Conservation (phyloP, 163 green algal species). For the Scenedesmus sp. region DNA sequence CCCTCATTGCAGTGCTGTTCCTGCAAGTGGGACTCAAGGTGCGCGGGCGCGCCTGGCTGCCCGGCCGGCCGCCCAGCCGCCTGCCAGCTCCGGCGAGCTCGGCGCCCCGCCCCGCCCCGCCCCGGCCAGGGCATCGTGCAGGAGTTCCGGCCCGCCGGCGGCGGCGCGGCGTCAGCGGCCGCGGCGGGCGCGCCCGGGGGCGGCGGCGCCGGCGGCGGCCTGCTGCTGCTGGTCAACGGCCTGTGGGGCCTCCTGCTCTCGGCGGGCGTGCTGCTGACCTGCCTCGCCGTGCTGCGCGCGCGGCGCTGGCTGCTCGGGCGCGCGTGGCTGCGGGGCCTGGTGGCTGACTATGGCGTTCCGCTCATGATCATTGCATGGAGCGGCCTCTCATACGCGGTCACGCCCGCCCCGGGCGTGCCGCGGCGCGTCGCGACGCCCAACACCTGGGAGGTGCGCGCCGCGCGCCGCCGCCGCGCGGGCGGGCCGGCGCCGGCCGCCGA, state of each 20-base stretch:
- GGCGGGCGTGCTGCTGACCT: conserved; percentile 62
- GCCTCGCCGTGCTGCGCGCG: conserved; percentile 54
- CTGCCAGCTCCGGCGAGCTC: too few species aligned
- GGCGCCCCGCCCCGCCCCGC: too few species aligned
- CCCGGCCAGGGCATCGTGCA: conserved; percentile 50
- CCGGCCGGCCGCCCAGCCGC: too few species aligned
- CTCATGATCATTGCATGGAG: conserved; percentile 61
- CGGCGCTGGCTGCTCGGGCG: conserved; percentile 74
- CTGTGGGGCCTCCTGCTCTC: conserved; percentile 80
- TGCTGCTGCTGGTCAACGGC: conserved; percentile 77
- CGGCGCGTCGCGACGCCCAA: conserved; percentile 70
- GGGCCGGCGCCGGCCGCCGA: neutral
- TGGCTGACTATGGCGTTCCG: conserved; percentile 78
- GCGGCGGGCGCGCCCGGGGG: neutral
- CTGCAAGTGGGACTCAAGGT: conserved; percentile 84
- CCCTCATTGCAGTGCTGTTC: conserved; percentile 90
- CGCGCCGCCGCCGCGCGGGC: too few species aligned
- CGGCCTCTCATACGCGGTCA: conserved; percentile 52
- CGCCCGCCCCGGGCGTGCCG: conserved; percentile 54
- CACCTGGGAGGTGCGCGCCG: conserved; percentile 74
- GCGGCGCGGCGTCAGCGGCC: neutral
- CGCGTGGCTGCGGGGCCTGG: conserved; percentile 50
- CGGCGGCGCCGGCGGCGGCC: neutral
- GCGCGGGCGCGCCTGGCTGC: neutral
- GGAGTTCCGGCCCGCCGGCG: conserved; percentile 36